These are phyloP conservation scores for Aspergillus proliferans DNA, from an alignment of 2,329 filamentous ascomycete species.

Conservation along the genomic window DNA sequence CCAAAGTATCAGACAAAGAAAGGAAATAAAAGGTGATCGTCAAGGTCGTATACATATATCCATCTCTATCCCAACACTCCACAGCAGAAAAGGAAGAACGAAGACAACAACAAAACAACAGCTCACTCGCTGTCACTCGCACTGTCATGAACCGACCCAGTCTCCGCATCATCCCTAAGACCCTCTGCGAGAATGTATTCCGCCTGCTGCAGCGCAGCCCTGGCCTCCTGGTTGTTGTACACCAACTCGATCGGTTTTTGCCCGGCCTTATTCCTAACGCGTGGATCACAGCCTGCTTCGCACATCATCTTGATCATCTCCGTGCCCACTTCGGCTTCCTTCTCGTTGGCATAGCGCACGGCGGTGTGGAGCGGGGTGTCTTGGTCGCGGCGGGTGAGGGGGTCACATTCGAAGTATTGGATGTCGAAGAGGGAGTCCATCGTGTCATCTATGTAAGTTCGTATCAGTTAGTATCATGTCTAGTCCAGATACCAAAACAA, in stretches of 20 bases:
- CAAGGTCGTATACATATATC: conserved; percentile 14
- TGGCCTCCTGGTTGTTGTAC: conserved; percentile 38
- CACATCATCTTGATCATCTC: conserved; percentile 47
- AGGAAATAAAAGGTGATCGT: conserved; percentile 9
- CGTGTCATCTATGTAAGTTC: conserved; percentile 33
- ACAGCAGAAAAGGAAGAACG: conserved; percentile 1
- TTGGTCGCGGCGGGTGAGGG: conserved; percentile 40
- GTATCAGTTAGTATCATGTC: neutral
- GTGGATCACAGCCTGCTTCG: conserved; percentile 43
- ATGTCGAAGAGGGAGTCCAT: conserved; percentile 44
- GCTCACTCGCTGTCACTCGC: conserved; percentile 38
- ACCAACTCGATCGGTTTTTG: conserved; percentile 42
- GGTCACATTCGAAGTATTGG: conserved; percentile 45
- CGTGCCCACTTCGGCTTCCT: conserved; percentile 36
- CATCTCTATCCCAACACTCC: neutral
- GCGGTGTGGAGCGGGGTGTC: conserved; percentile 43
- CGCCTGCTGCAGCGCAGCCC: conserved; percentile 36
- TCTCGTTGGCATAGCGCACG: conserved; percentile 43
- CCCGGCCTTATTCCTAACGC: conserved; percentile 43
- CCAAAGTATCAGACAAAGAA: conserved; percentile 1
- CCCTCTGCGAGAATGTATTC: conserved; percentile 45
- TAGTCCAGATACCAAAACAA: neutral
- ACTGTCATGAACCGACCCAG: conserved; percentile 29
- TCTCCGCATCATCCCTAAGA: conserved; percentile 30
- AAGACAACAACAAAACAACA: neutral